These are phyloP conservation scores for Debaryomyces fabryi DNA, from an alignment of 1,139 yeast species.

Conservation along the genomic window DNA sequence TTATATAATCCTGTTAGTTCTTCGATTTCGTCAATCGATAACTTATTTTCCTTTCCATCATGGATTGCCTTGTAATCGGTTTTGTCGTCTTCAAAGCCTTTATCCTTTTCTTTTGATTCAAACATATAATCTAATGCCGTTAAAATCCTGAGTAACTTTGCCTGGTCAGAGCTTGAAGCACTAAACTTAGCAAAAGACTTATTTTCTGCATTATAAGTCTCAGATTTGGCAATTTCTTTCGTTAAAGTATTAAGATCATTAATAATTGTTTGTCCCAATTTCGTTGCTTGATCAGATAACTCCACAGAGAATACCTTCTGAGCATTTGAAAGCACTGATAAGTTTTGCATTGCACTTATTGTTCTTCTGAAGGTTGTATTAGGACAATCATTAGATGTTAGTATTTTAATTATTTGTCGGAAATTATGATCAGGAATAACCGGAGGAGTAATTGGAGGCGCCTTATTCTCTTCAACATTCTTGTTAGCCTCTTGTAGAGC, in stretches of 20 bases:
- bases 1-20: constrained; percentile 65
- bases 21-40: constrained; percentile 37
- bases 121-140: constrained; percentile 89
- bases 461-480: constrained; percentile 18
- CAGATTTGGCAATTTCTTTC: constrained; percentile 43
- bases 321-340: constrained; percentile 64
- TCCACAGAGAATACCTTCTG: constrained; percentile 69
- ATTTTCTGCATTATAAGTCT: constrained; percentile 51
- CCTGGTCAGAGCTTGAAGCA: constrained; percentile 83
- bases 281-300: constrained; percentile 66
- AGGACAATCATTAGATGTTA: constrained; percentile 85
- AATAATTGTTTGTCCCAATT: constrained; percentile 59
- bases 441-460: constrained; percentile 57
- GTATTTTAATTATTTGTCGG: constrained; percentile 63
- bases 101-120: constrained; percentile 42
- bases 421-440: constrained; percentile 65
- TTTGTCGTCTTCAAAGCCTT: constrained; percentile 13
- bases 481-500: constrained; percentile 40
- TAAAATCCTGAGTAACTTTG: constrained; percentile 77
- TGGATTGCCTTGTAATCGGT: constrained; percentile 12
- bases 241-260: constrained; percentile 58
- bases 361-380: constrained; percentile 86
- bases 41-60: constrained; percentile 5
- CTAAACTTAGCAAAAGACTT: constrained; percentile 69
- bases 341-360: constrained; percentile 78